Evolutionary conservation across 179 eudicot genomes (phyloP).

Genomic region (Beta corolliflora): DNA sequence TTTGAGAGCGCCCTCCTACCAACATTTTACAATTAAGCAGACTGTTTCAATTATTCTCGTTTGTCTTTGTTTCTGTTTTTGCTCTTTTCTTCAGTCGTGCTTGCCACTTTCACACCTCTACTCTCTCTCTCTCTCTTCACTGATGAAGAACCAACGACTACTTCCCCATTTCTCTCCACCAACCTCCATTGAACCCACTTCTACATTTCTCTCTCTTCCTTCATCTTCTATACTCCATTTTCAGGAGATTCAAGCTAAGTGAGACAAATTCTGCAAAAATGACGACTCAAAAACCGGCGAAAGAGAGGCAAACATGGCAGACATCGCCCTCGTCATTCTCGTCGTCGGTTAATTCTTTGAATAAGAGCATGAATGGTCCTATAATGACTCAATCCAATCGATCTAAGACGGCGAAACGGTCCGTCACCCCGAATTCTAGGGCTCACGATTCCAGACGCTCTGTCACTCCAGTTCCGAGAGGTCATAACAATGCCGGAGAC

Average conservation of each 20-base stretch:
- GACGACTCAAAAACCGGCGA: conserved; percentile 35
- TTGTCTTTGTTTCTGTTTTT: no score
- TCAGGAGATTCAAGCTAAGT: background rate
- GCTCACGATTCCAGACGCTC: conserved; percentile 41
- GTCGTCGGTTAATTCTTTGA: conserved; percentile 30
- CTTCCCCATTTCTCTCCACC: conserved; percentile 11
- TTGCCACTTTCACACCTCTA: conserved; percentile 30
- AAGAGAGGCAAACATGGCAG: conserved; percentile 36
- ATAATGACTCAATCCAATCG: conserved; percentile 31
- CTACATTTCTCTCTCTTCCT: conserved; percentile 9
- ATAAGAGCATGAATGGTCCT: conserved; percentile 41
- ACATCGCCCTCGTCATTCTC: conserved; percentile 38
- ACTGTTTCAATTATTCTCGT: no score
- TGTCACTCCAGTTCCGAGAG: conserved; percentile 25
- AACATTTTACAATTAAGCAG: no score
- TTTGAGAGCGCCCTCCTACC: no score
- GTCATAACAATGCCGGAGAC: background rate
- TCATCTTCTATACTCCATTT: background rate
- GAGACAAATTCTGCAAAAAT: background rate
- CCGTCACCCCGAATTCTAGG: conserved; percentile 67
- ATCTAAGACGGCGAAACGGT: conserved; percentile 48
- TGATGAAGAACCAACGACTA: conserved; percentile 20
- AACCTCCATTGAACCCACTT: background rate
- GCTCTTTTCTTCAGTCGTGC: conserved; percentile 35
- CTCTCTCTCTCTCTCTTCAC: conserved; percentile 18